Evolutionary conservation across 1,284 basidiomycete genomes (phyloP), one percentile per base, ranked within the genome.

Genomic region (Phellopilus nigrolimitatus): DNA sequence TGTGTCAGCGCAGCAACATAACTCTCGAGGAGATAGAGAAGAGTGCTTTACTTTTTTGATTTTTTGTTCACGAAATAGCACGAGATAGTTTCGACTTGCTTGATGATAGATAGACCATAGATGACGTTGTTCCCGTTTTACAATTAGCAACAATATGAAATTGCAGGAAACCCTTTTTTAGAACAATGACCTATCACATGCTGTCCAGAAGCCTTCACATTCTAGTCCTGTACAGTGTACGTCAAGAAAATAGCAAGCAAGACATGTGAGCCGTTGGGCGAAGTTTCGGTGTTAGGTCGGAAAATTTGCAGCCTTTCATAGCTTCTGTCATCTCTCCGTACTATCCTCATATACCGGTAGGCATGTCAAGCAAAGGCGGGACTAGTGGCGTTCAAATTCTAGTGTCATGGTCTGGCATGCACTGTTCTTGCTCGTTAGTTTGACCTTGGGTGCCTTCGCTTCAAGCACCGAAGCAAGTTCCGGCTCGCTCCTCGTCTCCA

Each of bases 1-100:
- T 90, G 71, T 90, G 87, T 58, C 76, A 83, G 43, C 68, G 73
- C 44, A 80, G 78, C 53, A 76, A 74, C 52, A 81, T 83, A 49
- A 72, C 72, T 0, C 61, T 72, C 13, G 67, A 68, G n/a, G 80
- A 82, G 51, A 76, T 82, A 53, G 64, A 72, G 53, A 63, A 54
- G 15, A 57, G 60, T 24, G 10, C 28, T 4, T 17, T 42, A 15
- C 38, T 41, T 33, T 33, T 30, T 22, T 52, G 31, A 47, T 36
- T 38, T 24, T 3, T 13, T n/a, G 21, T 30, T 9, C 34, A 9
- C 25, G 22, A 17, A 17, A 22, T 24, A 13, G 34, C 9, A 13
- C 21, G 33, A 39, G 19, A 1, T 40, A 40, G 37, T 27, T 49
- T 17, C 21, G 40, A 37, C 12, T 13, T 39, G 37, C 10, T 39